Evolutionary conservation across 768 basidiomycete genomes (phyloP).

Genomic region (Termitomyces sp.): DNA sequence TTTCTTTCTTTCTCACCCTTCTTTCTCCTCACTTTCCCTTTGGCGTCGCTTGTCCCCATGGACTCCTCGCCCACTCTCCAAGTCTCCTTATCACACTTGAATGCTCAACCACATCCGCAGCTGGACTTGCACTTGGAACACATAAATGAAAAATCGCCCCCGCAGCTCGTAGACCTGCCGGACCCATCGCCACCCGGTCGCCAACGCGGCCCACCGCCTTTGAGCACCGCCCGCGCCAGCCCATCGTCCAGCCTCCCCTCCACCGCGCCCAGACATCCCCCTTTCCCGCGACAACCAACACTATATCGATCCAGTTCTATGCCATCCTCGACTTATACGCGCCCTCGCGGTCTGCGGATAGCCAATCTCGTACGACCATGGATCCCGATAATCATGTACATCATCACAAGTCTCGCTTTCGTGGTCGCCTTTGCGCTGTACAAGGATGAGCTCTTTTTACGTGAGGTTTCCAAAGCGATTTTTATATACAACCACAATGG

Average conservation of each 20-base stretch:
- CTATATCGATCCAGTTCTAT: slow-evolving; percentile 13
- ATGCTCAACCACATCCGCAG: slow-evolving; percentile 23
- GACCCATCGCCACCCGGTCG: slow-evolving; percentile 6
- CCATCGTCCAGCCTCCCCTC: slow-evolving; percentile 1
- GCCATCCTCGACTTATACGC: slow-evolving; percentile 27
- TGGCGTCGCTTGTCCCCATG: slow-evolving; percentile 27
- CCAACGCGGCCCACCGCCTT: slow-evolving; percentile 3
- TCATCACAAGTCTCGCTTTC: slow-evolving; percentile 70
- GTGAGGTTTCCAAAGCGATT: slow-evolving; percentile 37
- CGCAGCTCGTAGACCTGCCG: slow-evolving; percentile 18
- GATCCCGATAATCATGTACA: slow-evolving; percentile 75
- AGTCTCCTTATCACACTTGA: slow-evolving; percentile 24
- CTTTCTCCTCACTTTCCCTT: slow-evolving; percentile 17
- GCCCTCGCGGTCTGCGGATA: slow-evolving; percentile 48
- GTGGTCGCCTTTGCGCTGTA: slow-evolving; percentile 79
- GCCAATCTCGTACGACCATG: slow-evolving; percentile 62
- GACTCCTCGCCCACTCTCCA: slow-evolving; percentile 20
- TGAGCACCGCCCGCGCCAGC: slow-evolving; percentile 1
- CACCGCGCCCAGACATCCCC: slow-evolving; percentile 8
- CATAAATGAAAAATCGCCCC: slow-evolving; percentile 23
- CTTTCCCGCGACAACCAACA: slow-evolving; percentile 14
- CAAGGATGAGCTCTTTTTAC: slow-evolving; percentile 74
- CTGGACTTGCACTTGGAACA: slow-evolving; percentile 10
- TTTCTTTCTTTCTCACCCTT: slow-evolving; percentile 3
- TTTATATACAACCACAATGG: background rate